These are phyloP conservation scores for Aureobasidium zeae DNA, from an alignment of 2,329 filamentous ascomycete genomes.

Conservation along the genomic window DNA sequence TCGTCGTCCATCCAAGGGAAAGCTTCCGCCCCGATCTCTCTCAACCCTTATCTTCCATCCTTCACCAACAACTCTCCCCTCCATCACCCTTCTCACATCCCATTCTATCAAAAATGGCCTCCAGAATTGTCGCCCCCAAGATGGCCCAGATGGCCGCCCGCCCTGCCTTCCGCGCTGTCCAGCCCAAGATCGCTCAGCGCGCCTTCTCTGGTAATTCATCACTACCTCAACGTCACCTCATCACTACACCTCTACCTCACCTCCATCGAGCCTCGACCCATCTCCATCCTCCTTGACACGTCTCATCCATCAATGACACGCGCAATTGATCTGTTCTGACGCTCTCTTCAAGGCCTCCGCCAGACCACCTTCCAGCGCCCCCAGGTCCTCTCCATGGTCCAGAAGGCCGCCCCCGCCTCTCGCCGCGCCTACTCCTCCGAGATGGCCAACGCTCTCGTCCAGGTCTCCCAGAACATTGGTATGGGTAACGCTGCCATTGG, in stretches of 20 bases:
- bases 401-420: constrained; percentile 44
- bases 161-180: constrained; percentile 56
- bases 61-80: constrained; percentile 32
- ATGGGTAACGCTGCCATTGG: constrained; percentile 85
- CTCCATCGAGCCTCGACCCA: constrained; percentile 32
- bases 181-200: constrained; percentile 48
- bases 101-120: constrained; percentile 68
- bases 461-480: constrained; percentile 84
- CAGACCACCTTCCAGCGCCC: constrained; percentile 56
- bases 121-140: constrained; percentile 68
- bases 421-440: constrained; percentile 72
- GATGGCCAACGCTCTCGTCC: constrained; percentile 79
- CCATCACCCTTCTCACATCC: constrained; percentile 29
- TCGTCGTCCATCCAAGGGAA: constrained; percentile 18
- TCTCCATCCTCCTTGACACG: constrained; percentile 6
- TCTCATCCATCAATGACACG: constrained; percentile 9
- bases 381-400: constrained; percentile 55
- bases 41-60: constrained; percentile 19
- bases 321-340: constrained; percentile 17
- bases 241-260: too few species aligned
- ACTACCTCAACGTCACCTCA: constrained; percentile 11
- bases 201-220: constrained; percentile 60
- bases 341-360: constrained; percentile 22
- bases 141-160: constrained; percentile 66
- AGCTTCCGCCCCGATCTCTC: constrained; percentile 18